These are phyloP conservation scores for Cylindrotheca closterium DNA, from an alignment of 108 stramenopile genomes.

Conservation along the genomic window DNA sequence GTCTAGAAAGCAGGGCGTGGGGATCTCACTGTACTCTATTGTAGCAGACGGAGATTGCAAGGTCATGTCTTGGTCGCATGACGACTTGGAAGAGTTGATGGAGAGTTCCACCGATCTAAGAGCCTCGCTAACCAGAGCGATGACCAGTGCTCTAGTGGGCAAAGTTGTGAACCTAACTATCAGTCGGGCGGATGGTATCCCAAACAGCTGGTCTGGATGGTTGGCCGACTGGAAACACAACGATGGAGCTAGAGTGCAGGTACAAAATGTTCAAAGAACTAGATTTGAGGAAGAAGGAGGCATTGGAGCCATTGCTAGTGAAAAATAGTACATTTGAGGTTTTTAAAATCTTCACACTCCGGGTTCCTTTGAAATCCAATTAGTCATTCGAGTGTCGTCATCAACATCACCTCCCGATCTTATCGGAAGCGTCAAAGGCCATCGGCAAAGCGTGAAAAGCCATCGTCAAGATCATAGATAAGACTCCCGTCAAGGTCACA, in stretches of 20 bases:
- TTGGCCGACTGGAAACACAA: constrained; percentile 40
- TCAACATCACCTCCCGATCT: too few relatives aligned
- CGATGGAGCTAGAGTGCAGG: constrained; percentile 10
- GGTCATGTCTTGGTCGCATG: constrained; percentile 68
- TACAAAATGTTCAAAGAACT: neutral
- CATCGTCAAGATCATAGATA: too few relatives aligned
- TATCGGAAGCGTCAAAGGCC: too few relatives aligned
- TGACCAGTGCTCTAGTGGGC: constrained; percentile 81
- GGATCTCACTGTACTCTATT: constrained; percentile 52
- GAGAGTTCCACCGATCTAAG: constrained; percentile 66
- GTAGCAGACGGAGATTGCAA: constrained; percentile 62
- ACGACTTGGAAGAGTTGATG: constrained; percentile 74
- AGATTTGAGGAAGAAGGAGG: too few relatives aligned
- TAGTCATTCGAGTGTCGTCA: too few relatives aligned
- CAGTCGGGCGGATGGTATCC: constrained; percentile 10
- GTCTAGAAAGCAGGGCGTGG: constrained; percentile 2
- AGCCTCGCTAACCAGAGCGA: constrained; percentile 70
- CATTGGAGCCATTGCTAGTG: too few relatives aligned
- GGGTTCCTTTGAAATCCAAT: too few relatives aligned
- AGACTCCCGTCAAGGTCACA: too few relatives aligned
- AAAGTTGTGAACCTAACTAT: constrained; percentile 86
- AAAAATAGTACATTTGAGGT: too few relatives aligned
- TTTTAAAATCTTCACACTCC: too few relatives aligned
- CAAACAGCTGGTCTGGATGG: constrained; percentile 47
- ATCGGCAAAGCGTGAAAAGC: too few relatives aligned